phyloP scores from a whole-genome alignment of 2,329 filamentous ascomycete genomes.

The Fusarium sp. region DNA sequence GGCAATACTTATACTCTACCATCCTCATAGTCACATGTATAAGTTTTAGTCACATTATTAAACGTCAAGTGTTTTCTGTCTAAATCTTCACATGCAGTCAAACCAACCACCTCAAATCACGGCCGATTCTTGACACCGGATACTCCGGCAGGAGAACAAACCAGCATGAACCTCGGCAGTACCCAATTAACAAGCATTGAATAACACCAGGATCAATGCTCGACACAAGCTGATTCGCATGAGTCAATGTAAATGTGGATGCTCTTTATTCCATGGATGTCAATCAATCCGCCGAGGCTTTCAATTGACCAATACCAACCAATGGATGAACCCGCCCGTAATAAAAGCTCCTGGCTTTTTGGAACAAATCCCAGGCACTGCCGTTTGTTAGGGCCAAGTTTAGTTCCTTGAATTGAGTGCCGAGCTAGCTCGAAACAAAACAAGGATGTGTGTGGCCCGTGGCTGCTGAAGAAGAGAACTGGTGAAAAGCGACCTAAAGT shows the following conservation, averaged over 20 bases:
- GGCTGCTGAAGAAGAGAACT: background rate
- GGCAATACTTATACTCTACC: too few relatives aligned
- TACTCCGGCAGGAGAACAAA: background rate
- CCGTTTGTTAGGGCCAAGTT: slow-evolving; percentile 28
- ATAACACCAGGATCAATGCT: slow-evolving; percentile 3
- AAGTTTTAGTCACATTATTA: background rate
- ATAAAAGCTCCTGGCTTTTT: slow-evolving; percentile 19
- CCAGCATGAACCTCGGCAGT: background rate
- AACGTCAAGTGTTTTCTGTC: background rate
- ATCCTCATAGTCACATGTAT: background rate
- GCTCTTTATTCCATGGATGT: slow-evolving; percentile 7
- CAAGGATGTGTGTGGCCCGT: slow-evolving; percentile 7
- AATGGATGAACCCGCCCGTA: background rate
- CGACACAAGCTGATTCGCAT: background rate
- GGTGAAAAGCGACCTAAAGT: background rate
- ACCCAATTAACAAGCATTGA: slow-evolving; percentile 22
- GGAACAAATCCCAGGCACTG: slow-evolving; percentile 33
- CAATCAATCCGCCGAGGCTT: slow-evolving; percentile 12
- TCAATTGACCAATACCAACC: background rate
- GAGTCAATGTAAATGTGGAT: slow-evolving; percentile 19
- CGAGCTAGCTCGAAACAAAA: slow-evolving; percentile 18
- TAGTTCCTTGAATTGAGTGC: slow-evolving; percentile 32
- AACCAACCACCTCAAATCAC: background rate
- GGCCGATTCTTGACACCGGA: background rate
- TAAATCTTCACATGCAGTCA: background rate